Conservation (phyloP, 495 filamentous ascomycete species). For the Penicillium canescens region DNA sequence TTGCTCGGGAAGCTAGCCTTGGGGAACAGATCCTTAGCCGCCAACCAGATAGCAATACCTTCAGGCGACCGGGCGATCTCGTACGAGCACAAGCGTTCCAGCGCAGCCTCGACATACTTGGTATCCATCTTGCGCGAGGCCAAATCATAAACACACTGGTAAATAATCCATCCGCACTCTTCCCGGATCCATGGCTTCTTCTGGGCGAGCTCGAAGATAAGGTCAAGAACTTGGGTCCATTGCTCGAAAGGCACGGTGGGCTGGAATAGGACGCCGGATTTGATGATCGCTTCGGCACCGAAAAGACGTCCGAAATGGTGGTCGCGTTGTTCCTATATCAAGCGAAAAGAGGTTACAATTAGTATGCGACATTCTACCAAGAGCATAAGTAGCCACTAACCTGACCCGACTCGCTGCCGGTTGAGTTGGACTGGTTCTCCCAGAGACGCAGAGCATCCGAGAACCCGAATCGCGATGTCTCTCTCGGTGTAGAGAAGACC, state of each 20-base stretch:
- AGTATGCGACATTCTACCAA: constrained; percentile 3
- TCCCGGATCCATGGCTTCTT: constrained; percentile 86
- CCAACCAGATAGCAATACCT: constrained; percentile 86
- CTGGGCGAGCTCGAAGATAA: constrained; percentile 56
- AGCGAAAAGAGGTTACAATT: constrained; percentile 3
- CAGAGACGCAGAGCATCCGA: constrained; percentile 61
- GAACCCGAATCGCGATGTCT: constrained; percentile 40
- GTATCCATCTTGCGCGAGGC: constrained; percentile 33
- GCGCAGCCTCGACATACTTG: constrained; percentile 56
- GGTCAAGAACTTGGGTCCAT: constrained; percentile 60
- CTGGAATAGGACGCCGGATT: constrained; percentile 69
- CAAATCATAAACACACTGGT: constrained; percentile 47
- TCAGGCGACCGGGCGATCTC: constrained; percentile 77
- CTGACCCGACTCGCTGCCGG: constrained; percentile 65
- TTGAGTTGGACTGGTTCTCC: constrained; percentile 63
- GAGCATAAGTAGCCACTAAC: constrained; percentile 29
- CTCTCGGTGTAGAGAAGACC: constrained; percentile 37
- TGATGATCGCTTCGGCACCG: constrained; percentile 80
- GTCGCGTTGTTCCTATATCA: constrained; percentile 74
- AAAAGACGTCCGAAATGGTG: constrained; percentile 83
- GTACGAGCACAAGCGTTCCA: constrained; percentile 60
- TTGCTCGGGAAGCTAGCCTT: constrained; percentile 61
- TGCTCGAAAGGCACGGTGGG: constrained; percentile 44
- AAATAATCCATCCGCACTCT: constrained; percentile 76
- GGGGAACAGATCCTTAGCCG: constrained; percentile 62